These are phyloP conservation scores for Haplosporangium gracile DNA, from an alignment of 192 early-diverging fungal species.

Conservation along the genomic window DNA sequence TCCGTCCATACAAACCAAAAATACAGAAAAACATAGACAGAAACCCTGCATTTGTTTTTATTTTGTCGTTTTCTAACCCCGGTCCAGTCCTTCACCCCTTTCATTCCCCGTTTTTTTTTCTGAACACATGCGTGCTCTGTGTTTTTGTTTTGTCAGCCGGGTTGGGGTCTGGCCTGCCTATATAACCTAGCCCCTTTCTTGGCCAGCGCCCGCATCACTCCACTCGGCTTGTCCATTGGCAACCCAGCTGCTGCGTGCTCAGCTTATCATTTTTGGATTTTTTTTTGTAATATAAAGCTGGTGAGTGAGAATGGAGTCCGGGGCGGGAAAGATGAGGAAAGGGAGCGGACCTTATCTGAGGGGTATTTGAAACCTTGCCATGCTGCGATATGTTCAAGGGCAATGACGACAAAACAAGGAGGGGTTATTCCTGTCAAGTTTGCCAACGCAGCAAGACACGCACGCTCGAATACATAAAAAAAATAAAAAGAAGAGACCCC, in stretches of 20 bases:
- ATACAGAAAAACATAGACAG: not conserved
- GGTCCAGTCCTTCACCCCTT: not conserved
- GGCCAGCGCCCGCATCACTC: not conserved
- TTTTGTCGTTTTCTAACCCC: not conserved
- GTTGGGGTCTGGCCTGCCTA: not conserved
- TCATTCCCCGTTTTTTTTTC: not conserved
- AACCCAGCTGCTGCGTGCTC: not conserved
- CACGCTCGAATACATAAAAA: not conserved
- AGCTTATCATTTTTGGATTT: not conserved
- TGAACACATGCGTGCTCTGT: not conserved
- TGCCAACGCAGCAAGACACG: not conserved
- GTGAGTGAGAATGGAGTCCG: not conserved
- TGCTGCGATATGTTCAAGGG: not conserved
- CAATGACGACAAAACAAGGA: not conserved
- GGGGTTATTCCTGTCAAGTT: not conserved
- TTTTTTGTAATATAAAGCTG: not conserved
- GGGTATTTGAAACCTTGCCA: not conserved
- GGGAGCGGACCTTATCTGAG: not conserved
- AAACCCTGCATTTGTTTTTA: conserved; percentile 3
- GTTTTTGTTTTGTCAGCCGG: conserved; percentile 2
- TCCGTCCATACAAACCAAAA: not conserved
- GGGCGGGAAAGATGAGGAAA: not conserved
- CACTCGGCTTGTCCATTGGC: no score
- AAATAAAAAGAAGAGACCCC: not conserved
- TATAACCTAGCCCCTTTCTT: no score